Evolutionary conservation across 768 basidiomycete species (phyloP), one percentile per base, ranked within the genome.

Genomic region (Pleurotus citrinopileatus): DNA sequence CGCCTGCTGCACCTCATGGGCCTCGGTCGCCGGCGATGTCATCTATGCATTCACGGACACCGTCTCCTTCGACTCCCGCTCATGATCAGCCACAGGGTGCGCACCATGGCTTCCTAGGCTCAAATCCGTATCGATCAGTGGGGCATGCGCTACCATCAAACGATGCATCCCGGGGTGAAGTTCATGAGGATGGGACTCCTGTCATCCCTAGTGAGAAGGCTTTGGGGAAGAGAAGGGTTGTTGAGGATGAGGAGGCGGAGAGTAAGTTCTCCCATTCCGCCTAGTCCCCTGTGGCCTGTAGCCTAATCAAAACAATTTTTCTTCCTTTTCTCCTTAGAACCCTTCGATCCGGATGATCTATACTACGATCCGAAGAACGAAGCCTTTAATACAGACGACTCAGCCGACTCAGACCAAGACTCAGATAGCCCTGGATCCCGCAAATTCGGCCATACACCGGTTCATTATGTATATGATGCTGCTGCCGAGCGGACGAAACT

Each of bases 401-500:
- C 48, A 6, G 20, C 19, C 4, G 48, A 50, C n/a, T 50, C 48
- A 4, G 67, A 59, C 55, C 56, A 66, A 10, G 79, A 83, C 38
- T 80, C 77, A 23, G 84, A 84, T 44, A 74, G 75, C 8, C 83
- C 83, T 20, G 79, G 80, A 25, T 68, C 67, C 12, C 61, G 61
- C 23, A 64, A 67, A 13, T 70, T 67, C 61, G 67, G 67, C 34
- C 79, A 78, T 44, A 77, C 70, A 17, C 80, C 83, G 2, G 76
- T 83, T 22, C 80, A 80, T 12, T 94, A 87, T 68, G 91, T 89
- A n/a, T 97, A 97, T 66, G 94, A 97, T 65, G 94, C 94, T 0
- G 91, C 87, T 4, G 91, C 91, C 22, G 93, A 96, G 67, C 80
- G 89, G 57, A 82, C 83, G 50, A 73, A 80, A 59, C 76, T 84